phyloP scores from a whole-genome alignment of 2,329 filamentous ascomycete genomes.

The Alternaria infectoria region DNA sequence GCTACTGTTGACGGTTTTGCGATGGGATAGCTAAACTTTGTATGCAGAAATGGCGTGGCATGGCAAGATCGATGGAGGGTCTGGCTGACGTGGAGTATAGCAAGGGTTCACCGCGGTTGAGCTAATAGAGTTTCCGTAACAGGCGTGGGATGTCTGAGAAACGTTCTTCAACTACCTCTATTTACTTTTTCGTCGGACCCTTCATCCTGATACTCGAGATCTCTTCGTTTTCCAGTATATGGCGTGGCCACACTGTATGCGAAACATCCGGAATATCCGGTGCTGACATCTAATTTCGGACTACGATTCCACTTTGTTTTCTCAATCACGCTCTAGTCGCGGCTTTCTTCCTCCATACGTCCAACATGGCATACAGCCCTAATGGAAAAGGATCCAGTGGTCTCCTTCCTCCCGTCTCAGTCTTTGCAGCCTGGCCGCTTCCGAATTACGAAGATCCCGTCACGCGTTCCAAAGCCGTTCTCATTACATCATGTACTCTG shows the following conservation, averaged over 20 bases:
- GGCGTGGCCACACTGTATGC: not conserved
- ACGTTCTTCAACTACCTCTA: not conserved
- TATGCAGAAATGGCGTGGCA: not conserved
- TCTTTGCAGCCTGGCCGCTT: conserved; percentile 16
- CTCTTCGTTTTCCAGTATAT: not conserved
- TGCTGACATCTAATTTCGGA: not conserved
- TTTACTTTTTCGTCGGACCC: not conserved
- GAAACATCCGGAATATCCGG: not conserved
- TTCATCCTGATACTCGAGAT: not conserved
- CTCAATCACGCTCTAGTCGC: not conserved
- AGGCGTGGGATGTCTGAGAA: not conserved
- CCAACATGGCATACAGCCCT: not conserved
- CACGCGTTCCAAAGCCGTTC: conserved; percentile 7
- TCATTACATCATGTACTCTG: conserved; percentile 13
- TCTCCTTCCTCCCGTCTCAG: conserved; percentile 17
- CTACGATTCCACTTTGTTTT: not conserved
- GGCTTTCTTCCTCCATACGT: not conserved
- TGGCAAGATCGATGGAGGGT: not conserved
- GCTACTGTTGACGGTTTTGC: not conserved
- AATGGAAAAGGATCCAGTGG: conserved; percentile 12
- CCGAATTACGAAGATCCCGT: conserved; percentile 20
- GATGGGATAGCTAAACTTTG: not conserved
- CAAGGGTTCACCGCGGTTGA: not conserved
- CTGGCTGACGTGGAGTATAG: not conserved
- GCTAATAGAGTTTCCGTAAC: not conserved